A percentile compares a stretch with the other conserved stretches of the same genome.
phyloP scores from a whole-genome alignment of 78 protist genomes.

The Corallochytrium limacisporum region DNA sequence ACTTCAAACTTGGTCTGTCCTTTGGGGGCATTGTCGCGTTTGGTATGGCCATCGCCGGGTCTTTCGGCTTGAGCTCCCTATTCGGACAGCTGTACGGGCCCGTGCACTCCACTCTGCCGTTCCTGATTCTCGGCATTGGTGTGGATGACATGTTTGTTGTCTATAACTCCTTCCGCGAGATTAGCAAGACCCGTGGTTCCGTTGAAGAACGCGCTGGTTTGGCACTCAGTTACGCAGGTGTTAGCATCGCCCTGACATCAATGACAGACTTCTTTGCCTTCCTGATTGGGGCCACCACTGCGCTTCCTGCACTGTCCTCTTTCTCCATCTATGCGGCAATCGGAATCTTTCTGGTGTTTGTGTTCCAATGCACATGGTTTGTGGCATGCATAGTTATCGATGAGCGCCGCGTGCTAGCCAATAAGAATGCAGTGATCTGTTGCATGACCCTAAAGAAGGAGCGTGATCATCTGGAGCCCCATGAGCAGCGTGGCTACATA shows the following conservation, averaged over 20 bases:
- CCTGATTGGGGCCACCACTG: neutral
- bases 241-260: slow-evolving; percentile 19
- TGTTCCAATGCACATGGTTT: slow-evolving; percentile 11
- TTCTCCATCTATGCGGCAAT: slow-evolving; percentile 13
- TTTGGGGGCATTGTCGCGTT: neutral
- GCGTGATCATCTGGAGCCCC: neutral
- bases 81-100: neutral
- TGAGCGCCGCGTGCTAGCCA: neutral
- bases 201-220: neutral
- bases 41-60: neutral
- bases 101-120: slow-evolving; percentile 3
- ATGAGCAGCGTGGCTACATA: neutral
- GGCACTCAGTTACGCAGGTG: slow-evolving; percentile 13
- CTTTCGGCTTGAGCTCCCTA: neutral
- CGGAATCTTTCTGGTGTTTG: neutral
- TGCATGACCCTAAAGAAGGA: neutral
- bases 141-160: slow-evolving; percentile 36
- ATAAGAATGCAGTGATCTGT: neutral
- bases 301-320: slow-evolving; percentile 7
- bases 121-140: slow-evolving; percentile 33
- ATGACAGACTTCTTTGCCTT: slow-evolving; percentile 31
- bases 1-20: neutral
- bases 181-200: too few species aligned
- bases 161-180: neutral
- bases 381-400: neutral